These are phyloP conservation scores for Gymnopus androsaceus DNA, from an alignment of 1,284 basidiomycete species.

Conservation along the genomic window DNA sequence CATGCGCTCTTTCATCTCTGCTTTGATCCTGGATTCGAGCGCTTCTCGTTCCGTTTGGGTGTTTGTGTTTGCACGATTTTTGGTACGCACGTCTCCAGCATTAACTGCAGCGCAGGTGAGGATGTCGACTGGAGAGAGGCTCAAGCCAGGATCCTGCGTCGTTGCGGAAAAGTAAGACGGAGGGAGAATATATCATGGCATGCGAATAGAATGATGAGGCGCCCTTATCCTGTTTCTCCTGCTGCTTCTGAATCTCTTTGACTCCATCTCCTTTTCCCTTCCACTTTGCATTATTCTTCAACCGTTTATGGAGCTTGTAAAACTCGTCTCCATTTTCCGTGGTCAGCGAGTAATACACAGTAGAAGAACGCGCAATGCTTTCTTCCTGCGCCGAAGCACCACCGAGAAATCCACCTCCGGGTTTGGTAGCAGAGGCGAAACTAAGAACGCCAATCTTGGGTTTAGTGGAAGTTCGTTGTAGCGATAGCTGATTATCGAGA, in stretches of 20 bases:
- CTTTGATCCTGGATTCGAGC: slow-evolving; percentile 49
- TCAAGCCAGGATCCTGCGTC: slow-evolving; percentile 55
- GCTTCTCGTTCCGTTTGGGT: slow-evolving; percentile 2
- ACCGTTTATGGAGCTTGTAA: slow-evolving; percentile 54
- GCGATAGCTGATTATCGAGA: slow-evolving; percentile 21
- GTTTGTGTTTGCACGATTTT: slow-evolving; percentile 7
- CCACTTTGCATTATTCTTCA: slow-evolving; percentile 27
- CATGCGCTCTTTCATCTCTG: slow-evolving; percentile 69
- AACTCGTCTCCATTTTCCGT: slow-evolving; percentile 53
- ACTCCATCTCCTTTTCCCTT: background rate
- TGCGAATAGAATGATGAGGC: slow-evolving; percentile 58
- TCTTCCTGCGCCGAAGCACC: slow-evolving; percentile 76
- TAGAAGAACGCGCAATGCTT: slow-evolving; percentile 68
- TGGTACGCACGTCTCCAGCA: slow-evolving; percentile 54
- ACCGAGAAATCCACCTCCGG: slow-evolving; percentile 66
- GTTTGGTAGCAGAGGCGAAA: slow-evolving; percentile 69
- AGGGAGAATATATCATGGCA: slow-evolving; percentile 68
- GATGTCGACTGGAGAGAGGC: slow-evolving; percentile 60
- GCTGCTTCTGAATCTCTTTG: background rate
- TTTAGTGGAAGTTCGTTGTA: background rate
- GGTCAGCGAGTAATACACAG: slow-evolving; percentile 60
- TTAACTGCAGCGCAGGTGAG: slow-evolving; percentile 71
- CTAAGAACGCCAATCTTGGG: slow-evolving; percentile 59
- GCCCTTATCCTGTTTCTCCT: background rate
- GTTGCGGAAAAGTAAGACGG: slow-evolving; percentile 55